phyloP scores from a whole-genome alignment of 495 filamentous ascomycete genomes.

The Talaromyces trachyspermus region DNA sequence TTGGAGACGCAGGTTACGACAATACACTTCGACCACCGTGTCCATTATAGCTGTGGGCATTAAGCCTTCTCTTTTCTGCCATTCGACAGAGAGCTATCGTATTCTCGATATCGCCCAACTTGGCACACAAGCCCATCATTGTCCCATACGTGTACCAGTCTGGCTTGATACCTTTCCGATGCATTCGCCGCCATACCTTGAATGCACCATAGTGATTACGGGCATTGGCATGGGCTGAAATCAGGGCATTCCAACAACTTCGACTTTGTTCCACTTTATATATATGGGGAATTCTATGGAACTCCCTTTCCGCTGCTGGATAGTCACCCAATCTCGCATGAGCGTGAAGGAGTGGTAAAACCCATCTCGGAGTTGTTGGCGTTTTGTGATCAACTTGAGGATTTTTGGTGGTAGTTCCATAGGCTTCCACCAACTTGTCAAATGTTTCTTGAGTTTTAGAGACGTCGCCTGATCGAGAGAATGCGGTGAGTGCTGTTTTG shows the following conservation, averaged over 20 bases:
- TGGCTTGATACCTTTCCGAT: slow-evolving; percentile 33
- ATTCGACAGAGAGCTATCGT: slow-evolving; percentile 54
- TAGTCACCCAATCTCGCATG: slow-evolving; percentile 59
- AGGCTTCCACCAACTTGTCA: slow-evolving; percentile 23
- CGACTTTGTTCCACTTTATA: slow-evolving; percentile 47
- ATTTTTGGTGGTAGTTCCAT: slow-evolving; percentile 16
- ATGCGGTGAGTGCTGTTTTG: slow-evolving; percentile 21
- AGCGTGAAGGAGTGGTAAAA: slow-evolving; percentile 52
- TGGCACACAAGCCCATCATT: slow-evolving; percentile 62
- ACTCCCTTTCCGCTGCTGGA: slow-evolving; percentile 46
- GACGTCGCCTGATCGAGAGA: slow-evolving; percentile 26
- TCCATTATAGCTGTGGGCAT: slow-evolving; percentile 49
- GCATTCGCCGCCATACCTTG: slow-evolving; percentile 49
- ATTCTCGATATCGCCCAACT: slow-evolving; percentile 67
- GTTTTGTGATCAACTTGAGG: neutral
- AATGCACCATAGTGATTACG: slow-evolving; percentile 59
- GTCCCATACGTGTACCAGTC: slow-evolving; percentile 59
- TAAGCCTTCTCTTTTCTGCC: slow-evolving; percentile 35
- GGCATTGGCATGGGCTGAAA: slow-evolving; percentile 60
- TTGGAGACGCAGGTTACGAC: slow-evolving; percentile 50
- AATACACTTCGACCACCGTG: slow-evolving; percentile 60
- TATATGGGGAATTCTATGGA: slow-evolving; percentile 47
- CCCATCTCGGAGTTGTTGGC: slow-evolving; percentile 24
- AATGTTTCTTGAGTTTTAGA: slow-evolving; percentile 24
- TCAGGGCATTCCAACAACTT: slow-evolving; percentile 65